A percentile compares a stretch with the other conserved stretches of the same genome.
phyloP scores from a whole-genome alignment of 1,284 basidiomycete species.

The Mycena citricolor region DNA sequence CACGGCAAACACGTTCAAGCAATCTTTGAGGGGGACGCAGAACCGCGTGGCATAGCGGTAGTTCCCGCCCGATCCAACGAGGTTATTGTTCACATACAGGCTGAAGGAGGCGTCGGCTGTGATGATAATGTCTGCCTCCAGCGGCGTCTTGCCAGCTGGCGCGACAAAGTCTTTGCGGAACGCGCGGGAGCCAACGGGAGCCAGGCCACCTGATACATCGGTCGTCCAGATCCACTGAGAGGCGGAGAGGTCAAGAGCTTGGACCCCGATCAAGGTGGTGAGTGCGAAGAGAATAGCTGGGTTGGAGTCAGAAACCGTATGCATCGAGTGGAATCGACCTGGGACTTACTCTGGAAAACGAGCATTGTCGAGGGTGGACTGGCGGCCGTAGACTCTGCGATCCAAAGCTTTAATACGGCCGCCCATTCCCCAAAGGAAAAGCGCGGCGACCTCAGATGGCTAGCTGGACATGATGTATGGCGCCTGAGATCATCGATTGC shows the following conservation, averaged over 20 bases:
- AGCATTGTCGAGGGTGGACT: too few relatives aligned
- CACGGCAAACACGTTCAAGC: slow-evolving; percentile 12
- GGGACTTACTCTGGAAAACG: too few relatives aligned
- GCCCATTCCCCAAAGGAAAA: too few relatives aligned
- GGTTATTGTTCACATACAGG: slow-evolving; percentile 22
- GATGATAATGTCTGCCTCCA: slow-evolving; percentile 15
- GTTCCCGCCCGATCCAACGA: slow-evolving; percentile 14
- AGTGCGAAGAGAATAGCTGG: too few relatives aligned
- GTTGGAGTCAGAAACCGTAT: too few relatives aligned
- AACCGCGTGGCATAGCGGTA: slow-evolving; percentile 16
- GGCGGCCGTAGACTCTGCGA: too few relatives aligned
- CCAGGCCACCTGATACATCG: slow-evolving; percentile 12
- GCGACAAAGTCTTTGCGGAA: slow-evolving; percentile 20
- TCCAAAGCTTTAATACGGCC: too few relatives aligned
- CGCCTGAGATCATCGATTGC: too few relatives aligned
- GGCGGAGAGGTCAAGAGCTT: slow-evolving; percentile 12
- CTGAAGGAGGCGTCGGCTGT: slow-evolving; percentile 18
- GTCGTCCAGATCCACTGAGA: slow-evolving; percentile 23
- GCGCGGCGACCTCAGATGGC: too few relatives aligned
- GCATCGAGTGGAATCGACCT: too few relatives aligned
- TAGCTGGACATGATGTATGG: too few relatives aligned
- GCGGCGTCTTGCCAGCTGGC: slow-evolving; percentile 17
- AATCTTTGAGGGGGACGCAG: slow-evolving; percentile 17
- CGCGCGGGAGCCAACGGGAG: slow-evolving; percentile 17
- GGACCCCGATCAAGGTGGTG: too few relatives aligned